Evolutionary conservation across 169 alveolate species (phyloP), one percentile per base, ranked within the genome.

Genomic region (Plasmodium knowlesi): DNA sequence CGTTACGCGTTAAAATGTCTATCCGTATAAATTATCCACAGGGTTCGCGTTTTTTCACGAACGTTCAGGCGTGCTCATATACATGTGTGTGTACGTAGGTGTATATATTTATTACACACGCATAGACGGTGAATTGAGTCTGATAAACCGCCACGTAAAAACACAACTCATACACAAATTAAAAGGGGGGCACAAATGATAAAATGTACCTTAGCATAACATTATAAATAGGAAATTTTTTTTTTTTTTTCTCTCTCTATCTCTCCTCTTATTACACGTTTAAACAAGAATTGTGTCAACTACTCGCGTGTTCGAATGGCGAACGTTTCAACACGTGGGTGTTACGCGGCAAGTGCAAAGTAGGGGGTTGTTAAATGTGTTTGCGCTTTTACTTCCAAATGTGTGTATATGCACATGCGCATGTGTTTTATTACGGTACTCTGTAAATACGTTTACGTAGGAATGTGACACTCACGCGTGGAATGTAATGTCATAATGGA

Each of bases 151-250:
- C 41, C 76, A 67, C 37, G 76, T 67, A 19, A 67, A 67, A 67
- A 67, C 37, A 67, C 37, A 67, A 67, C 14, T 16, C 76, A 67
- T 67, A 4, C 30, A 67, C 22, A 67, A 67, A 67, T 25, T 25
- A 67, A 81, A 81, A 57, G 25, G 19, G 37, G 67, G 34, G n/a
- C n/a, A n/a, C 54, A 53, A 37, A 19, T 25, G 22, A 53, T 30
- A 53, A 19, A 2, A 41, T 81, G 76, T 53, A 25, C 89, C 53
- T 81, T 81, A 39, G 53, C 89, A 81, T 25, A 50, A 16, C 53
- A 46, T 81, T 50, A 81, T 53, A 81, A 81, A 81, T 81, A 81
- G 1, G 78, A 19, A 8, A n/a, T 41, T 28, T 46, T 37, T 34
- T 79, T 25, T 37, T 22, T 79, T 37, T 61, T 19, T 61, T 67